Conservation (phyloP, 176 grass and related monocot genomes). For the Eragrostis curvula region DNA sequence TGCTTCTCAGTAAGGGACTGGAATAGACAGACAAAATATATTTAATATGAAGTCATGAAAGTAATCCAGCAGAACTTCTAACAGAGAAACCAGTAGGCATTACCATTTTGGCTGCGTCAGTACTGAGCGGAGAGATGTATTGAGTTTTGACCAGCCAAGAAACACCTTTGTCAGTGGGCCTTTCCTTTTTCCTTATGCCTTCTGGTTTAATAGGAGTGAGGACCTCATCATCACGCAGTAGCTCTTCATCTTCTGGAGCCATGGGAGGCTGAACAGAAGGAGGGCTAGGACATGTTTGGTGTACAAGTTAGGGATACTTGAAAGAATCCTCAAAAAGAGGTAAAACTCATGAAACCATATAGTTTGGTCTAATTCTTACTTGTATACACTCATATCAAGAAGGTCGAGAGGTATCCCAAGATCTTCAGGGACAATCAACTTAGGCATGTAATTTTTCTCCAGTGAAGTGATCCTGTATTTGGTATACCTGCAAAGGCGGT, state of each 20-base stretch:
- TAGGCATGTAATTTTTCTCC: conserved; percentile 92
- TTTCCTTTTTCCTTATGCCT: conserved; percentile 92
- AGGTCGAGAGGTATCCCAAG: conserved; percentile 98
- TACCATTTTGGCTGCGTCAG: conserved; percentile 90
- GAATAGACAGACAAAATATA: conserved; percentile 28
- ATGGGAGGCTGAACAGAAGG: conserved; percentile 52
- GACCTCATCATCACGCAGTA: conserved; percentile 87
- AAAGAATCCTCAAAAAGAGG: conserved; percentile 14
- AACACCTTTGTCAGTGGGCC: conserved; percentile 94
- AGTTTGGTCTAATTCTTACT: conserved; percentile 59
- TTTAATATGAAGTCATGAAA: conserved; percentile 31
- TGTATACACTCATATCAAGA: conserved; percentile 92
- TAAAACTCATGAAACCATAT: conserved; percentile 37
- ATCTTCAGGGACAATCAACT: conserved; percentile 85
- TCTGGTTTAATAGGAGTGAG: conserved; percentile 90
- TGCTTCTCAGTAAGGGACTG: conserved; percentile 97
- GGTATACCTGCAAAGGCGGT: conserved; percentile 65
- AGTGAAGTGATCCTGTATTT: conserved; percentile 94
- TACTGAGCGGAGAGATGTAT: conserved; percentile 94
- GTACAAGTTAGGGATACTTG: conserved; percentile 28
- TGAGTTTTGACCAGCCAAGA: conserved; percentile 99
- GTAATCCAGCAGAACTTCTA: conserved; percentile 19
- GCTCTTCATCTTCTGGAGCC: conserved; percentile 83
- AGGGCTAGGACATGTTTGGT: conserved; percentile 52
- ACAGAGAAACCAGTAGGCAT: conserved; percentile 23